These are phyloP conservation scores for Metschnikowia amazonensis DNA, from an alignment of 805 yeast genomes.

Conservation along the genomic window DNA sequence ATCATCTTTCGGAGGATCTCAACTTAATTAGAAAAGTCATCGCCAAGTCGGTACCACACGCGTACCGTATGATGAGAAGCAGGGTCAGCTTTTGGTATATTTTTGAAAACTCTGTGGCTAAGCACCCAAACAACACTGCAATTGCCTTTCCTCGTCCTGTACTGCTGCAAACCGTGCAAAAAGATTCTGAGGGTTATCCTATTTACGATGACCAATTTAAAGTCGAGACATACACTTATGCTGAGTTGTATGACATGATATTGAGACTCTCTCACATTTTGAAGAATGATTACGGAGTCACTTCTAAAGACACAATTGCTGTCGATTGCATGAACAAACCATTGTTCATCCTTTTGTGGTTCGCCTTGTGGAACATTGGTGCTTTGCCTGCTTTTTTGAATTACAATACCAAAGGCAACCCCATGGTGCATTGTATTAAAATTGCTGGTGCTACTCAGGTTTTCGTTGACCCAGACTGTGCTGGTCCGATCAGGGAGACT, in stretches of 20 bases:
- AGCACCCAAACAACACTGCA: constrained; percentile 52
- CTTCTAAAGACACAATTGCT: constrained; percentile 66
- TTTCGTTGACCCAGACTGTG: constrained; percentile 71
- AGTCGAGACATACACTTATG: constrained; percentile 63
- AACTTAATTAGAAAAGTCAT: constrained; percentile 45
- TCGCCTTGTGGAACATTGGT: constrained; percentile 87
- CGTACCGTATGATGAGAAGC: constrained; percentile 32
- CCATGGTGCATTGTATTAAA: constrained; percentile 76
- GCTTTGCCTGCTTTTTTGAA: constrained; percentile 86
- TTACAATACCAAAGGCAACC: constrained; percentile 68
- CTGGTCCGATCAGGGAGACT: constrained; percentile 48
- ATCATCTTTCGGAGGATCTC: constrained; percentile 50
- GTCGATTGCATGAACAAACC: constrained; percentile 81
- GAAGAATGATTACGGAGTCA: constrained; percentile 57
- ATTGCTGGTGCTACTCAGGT: constrained; percentile 62
- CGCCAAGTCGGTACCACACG: constrained; percentile 39
- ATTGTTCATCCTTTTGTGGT: constrained; percentile 72
- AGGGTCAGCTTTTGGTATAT: constrained; percentile 65
- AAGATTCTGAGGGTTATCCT: constrained; percentile 32
- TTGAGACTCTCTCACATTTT: constrained; percentile 65
- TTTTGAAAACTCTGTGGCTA: constrained; percentile 54
- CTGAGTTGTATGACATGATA: constrained; percentile 62
- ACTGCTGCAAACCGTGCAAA: constrained; percentile 20
- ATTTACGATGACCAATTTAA: constrained; percentile 53
- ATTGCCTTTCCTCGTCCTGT: constrained; percentile 57